phyloP scores from a whole-genome alignment of 1,284 basidiomycete genomes.

The Athelia sp. region DNA sequence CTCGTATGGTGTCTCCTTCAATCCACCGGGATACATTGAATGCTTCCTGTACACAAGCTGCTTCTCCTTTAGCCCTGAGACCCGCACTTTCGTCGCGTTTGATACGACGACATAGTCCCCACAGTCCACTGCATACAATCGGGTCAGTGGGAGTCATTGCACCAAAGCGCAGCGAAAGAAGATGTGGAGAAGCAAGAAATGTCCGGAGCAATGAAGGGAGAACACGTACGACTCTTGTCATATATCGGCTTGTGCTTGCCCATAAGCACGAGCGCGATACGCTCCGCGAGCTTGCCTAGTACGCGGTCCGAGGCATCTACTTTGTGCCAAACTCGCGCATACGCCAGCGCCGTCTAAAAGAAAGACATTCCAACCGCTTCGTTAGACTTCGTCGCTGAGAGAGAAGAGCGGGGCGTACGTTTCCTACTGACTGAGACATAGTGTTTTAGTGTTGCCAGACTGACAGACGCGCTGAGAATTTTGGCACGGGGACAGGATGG shows the following conservation, averaged over 20 bases:
- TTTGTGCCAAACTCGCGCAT: constrained; percentile 93
- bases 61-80: constrained; percentile 87
- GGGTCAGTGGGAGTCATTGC: background rate
- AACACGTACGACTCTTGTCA: constrained; percentile 74
- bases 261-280: constrained; percentile 95
- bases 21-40: constrained; percentile 89
- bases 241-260: constrained; percentile 99
- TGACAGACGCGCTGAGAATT: too few relatives aligned
- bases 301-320: constrained; percentile 88
- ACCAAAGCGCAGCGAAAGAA: background rate
- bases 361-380: background rate
- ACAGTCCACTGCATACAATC: constrained; percentile 68
- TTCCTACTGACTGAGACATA: constrained; percentile 42
- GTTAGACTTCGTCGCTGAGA: background rate
- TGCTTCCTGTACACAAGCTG: constrained; percentile 90
- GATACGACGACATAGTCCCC: constrained; percentile 99
- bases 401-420: constrained; percentile 25
- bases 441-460: too few relatives aligned
- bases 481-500: too few relatives aligned
- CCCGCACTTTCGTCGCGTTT: constrained; percentile 79
- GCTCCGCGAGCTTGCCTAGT: constrained; percentile 89
- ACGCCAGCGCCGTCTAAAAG: constrained; percentile 86
- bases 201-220: background rate
- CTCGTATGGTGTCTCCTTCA: constrained; percentile 86
- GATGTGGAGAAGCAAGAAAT: background rate